Conservation (phyloP, 257 asterid species). For the Solanum gracilifrons region DNA sequence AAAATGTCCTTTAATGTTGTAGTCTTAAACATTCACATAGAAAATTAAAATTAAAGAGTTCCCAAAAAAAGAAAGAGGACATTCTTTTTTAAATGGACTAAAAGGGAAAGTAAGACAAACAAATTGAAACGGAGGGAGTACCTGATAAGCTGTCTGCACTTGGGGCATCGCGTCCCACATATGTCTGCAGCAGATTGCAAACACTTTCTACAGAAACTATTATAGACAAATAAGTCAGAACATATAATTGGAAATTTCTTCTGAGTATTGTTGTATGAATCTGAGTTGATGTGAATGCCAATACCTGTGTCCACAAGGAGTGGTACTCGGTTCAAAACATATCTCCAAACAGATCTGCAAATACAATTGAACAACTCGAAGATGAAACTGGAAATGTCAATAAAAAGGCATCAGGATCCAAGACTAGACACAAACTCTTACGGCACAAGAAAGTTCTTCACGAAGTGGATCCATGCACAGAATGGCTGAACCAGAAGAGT, state of each 20-base stretch:
- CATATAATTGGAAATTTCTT: neutral
- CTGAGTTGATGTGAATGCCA: neutral
- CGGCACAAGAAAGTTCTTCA: constrained; percentile 95
- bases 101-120: neutral
- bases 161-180: constrained; percentile 94
- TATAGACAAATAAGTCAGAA: constrained; percentile 5
- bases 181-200: constrained; percentile 79
- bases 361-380: neutral
- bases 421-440: constrained; percentile 13
- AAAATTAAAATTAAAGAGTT: neutral
- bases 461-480: constrained; percentile 74
- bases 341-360: constrained; percentile 91
- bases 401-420: neutral
- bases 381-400: neutral
- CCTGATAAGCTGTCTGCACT: constrained; percentile 88
- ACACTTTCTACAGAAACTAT: constrained; percentile 74
- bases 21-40: too few relatives aligned
- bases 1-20: neutral
- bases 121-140: neutral
- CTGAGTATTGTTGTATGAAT: neutral
- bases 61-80: neutral
- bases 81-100: neutral
- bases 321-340: constrained; percentile 90
- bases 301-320: constrained; percentile 96
- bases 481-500: constrained; percentile 24